Conservation (phyloP, 805 yeast genomes). For the Schizosaccharomyces octosporus region DNA sequence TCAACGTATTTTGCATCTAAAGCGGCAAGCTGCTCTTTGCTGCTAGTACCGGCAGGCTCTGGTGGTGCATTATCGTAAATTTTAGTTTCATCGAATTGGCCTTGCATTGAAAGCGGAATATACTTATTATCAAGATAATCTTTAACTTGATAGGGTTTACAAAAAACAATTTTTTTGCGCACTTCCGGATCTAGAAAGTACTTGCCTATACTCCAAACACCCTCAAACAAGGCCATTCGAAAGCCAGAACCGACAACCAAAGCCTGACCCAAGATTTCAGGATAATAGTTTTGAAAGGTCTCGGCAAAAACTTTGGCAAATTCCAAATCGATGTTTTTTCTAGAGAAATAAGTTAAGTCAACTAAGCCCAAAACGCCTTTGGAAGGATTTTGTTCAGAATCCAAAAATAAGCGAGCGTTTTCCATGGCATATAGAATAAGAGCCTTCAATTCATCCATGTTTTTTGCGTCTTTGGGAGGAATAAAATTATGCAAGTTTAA, state of each 20-base stretch:
- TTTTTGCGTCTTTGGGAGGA: neutral
- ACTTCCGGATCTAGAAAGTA: neutral
- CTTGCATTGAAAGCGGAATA: neutral
- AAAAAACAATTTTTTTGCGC: neutral
- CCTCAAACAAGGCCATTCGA: neutral
- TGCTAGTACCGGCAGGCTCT: neutral
- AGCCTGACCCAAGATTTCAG: conserved; percentile 1
- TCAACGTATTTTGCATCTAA: neutral
- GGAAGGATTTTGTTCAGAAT: neutral
- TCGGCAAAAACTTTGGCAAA: neutral
- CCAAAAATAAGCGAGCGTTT: neutral
- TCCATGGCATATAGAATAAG: neutral
- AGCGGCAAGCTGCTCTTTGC: neutral
- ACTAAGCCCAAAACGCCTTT: neutral
- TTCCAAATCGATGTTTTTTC: conserved; percentile 1
- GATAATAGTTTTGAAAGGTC: conserved; percentile 1
- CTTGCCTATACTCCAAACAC: neutral
- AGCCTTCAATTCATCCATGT: neutral
- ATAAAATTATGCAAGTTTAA: neutral
- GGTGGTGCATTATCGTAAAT: neutral
- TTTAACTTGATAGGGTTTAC: neutral
- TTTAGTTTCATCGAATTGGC: neutral
- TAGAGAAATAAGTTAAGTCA: neutral
- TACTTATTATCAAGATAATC: neutral
- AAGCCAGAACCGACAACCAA: conserved; percentile 1